A percentile compares a stretch with the other conserved stretches of the same genome.
These are phyloP conservation scores for Chytridium lagenaria DNA, from an alignment of 371 early-diverging fungal genomes.

Conservation along the genomic window DNA sequence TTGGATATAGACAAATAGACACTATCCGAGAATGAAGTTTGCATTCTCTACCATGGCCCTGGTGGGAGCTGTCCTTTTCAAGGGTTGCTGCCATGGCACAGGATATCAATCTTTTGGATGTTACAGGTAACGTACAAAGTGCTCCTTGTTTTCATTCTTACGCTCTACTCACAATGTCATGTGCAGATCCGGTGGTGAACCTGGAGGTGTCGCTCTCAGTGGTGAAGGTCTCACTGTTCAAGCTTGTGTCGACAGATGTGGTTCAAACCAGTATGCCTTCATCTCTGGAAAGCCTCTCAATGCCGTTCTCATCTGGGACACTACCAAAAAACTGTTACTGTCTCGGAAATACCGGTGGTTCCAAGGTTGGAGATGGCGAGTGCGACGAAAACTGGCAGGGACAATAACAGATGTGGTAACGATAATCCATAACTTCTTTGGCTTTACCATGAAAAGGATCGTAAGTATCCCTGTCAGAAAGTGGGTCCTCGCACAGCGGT, in stretches of 20 bases:
- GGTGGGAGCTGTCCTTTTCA: too few relatives aligned
- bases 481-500: too few relatives aligned
- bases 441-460: neutral
- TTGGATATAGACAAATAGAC: too few relatives aligned
- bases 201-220: neutral
- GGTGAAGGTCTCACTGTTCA: neutral
- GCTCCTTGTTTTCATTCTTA: too few relatives aligned
- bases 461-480: neutral
- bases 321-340: constrained; percentile 10
- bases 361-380: neutral
- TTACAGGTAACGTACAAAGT: too few relatives aligned
- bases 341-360: neutral
- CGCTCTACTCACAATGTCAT: too few relatives aligned
- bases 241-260: constrained; percentile 2
- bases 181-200: constrained; percentile 1
- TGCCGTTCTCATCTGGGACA: neutral
- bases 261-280: neutral
- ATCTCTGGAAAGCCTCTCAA: constrained; percentile 10
- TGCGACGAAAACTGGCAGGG: neutral
- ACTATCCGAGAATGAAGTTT: too few relatives aligned
- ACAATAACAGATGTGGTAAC: neutral
- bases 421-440: neutral
- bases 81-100: too few relatives aligned
- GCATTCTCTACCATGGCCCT: too few relatives aligned
- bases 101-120: too few relatives aligned